A percentile compares a stretch with the other conserved stretches of the same genome.
Conservation (phyloP, 441 rosid species). For the Populus hybrid region DNA sequence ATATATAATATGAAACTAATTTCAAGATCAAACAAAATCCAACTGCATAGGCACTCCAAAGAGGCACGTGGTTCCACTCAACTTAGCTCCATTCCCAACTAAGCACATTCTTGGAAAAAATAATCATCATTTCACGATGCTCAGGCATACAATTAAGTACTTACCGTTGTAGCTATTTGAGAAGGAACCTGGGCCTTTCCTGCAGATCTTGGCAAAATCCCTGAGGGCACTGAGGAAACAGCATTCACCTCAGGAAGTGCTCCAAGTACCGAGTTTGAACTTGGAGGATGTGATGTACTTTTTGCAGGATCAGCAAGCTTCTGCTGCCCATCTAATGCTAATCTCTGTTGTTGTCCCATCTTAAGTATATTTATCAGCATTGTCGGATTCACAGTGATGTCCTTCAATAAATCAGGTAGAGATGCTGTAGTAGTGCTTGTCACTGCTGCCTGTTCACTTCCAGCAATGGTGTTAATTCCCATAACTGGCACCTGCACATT, state of each 20-base stretch:
- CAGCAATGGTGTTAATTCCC: slow-evolving; percentile 26
- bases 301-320: slow-evolving; percentile 48
- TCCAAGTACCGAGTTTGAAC: slow-evolving; percentile 40
- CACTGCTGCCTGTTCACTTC: slow-evolving; percentile 16
- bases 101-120: neutral
- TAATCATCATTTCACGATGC: neutral
- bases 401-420: slow-evolving; percentile 55
- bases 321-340: slow-evolving; percentile 48
- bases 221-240: slow-evolving; percentile 33
- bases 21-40: neutral
- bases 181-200: slow-evolving; percentile 40
- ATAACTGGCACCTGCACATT: slow-evolving; percentile 34
- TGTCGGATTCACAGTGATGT: slow-evolving; percentile 72
- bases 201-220: slow-evolving; percentile 41
- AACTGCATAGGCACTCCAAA: neutral
- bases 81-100: neutral
- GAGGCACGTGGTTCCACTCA: slow-evolving; percentile 1
- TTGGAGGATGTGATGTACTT: slow-evolving; percentile 37
- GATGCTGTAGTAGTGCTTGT: slow-evolving; percentile 25
- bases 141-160: slow-evolving; percentile 23
- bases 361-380: slow-evolving; percentile 63
- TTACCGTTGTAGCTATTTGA: slow-evolving; percentile 35
- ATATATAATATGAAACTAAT: neutral
- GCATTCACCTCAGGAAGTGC: slow-evolving; percentile 31
- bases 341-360: slow-evolving; percentile 66